A percentile compares a stretch with the other conserved stretches of the same genome.
Evolutionary conservation across 345 rosid genomes (phyloP).

Genomic region (Physaria fendleri): DNA sequence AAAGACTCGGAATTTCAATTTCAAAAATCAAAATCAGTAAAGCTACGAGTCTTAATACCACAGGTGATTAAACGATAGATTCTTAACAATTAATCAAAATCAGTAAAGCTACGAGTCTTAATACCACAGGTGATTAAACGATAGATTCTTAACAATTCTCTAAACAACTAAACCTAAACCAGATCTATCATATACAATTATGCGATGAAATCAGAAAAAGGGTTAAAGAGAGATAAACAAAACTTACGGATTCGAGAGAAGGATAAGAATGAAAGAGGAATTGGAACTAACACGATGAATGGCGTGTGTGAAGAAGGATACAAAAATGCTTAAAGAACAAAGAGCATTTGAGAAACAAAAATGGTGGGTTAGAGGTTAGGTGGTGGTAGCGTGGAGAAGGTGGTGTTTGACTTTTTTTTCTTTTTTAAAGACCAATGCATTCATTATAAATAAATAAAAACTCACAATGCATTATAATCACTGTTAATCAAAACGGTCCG

Average conservation of each 20-base stretch:
- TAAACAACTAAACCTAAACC: constrained; percentile 26
- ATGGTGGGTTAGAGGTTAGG: constrained; percentile 9
- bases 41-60: constrained; percentile 1
- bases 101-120: constrained; percentile 3
- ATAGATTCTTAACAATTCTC: neutral
- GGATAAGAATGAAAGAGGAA: neutral
- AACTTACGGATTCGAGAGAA: constrained; percentile 19
- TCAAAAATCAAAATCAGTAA: neutral
- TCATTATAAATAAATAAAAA: too few species aligned
- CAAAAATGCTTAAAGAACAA: neutral
- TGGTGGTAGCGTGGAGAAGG: too few species aligned
- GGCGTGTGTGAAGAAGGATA: constrained; percentile 31
- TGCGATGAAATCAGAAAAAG: too few species aligned
- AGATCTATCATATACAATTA: neutral
- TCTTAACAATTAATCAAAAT: neutral
- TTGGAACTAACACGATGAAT: neutral
- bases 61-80: neutral
- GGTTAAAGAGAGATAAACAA: neutral
- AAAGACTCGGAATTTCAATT: neutral
- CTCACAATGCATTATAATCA: too few species aligned
- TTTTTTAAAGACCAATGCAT: too few species aligned
- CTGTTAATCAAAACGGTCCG: too few species aligned
- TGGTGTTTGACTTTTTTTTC: too few species aligned
- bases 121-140: neutral
- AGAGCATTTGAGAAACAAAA: neutral